Conservation (phyloP, 306 rosid species). For the Dicorynia guianensis region DNA sequence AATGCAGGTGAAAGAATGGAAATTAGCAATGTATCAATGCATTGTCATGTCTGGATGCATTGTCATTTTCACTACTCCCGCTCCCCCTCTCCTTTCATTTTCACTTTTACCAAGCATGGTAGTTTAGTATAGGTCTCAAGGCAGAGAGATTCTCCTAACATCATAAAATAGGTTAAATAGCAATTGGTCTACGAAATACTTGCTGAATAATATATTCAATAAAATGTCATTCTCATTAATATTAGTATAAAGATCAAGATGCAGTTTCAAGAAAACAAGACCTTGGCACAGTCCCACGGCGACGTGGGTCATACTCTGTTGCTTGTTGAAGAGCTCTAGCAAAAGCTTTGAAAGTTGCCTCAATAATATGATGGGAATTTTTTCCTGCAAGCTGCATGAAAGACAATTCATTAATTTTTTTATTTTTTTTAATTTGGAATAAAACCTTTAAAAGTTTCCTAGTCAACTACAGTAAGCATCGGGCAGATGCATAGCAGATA, state of each 20-base stretch:
- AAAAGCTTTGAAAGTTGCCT: slow-evolving; percentile 98
- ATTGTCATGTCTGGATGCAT: no score
- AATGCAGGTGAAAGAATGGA: no score
- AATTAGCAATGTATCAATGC: no score
- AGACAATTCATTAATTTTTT: slow-evolving; percentile 29
- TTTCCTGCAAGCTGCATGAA: slow-evolving; percentile 77
- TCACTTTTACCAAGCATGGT: no score
- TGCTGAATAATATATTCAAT: not conserved
- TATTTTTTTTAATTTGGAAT: slow-evolving; percentile 23
- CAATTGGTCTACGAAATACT: not conserved
- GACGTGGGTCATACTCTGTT: slow-evolving; percentile 82
- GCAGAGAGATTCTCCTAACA: slow-evolving; percentile 17
- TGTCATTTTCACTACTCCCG: no score
- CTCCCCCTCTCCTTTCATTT: no score
- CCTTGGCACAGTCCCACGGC: slow-evolving; percentile 87
- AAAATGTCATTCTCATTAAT: not conserved
- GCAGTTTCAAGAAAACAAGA: slow-evolving; percentile 41
- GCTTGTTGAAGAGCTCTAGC: slow-evolving; percentile 98
- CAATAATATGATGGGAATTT: slow-evolving; percentile 95
- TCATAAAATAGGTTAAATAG: not conserved
- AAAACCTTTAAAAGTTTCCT: slow-evolving; percentile 9
- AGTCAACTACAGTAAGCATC: slow-evolving; percentile 21
- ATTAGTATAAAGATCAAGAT: slow-evolving; percentile 1
- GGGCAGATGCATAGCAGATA: not conserved
- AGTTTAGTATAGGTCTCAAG: not conserved